These are phyloP conservation scores for Sorghum bicolor DNA, from an alignment of 176 grass and related monocot genomes.

Conservation along the genomic window DNA sequence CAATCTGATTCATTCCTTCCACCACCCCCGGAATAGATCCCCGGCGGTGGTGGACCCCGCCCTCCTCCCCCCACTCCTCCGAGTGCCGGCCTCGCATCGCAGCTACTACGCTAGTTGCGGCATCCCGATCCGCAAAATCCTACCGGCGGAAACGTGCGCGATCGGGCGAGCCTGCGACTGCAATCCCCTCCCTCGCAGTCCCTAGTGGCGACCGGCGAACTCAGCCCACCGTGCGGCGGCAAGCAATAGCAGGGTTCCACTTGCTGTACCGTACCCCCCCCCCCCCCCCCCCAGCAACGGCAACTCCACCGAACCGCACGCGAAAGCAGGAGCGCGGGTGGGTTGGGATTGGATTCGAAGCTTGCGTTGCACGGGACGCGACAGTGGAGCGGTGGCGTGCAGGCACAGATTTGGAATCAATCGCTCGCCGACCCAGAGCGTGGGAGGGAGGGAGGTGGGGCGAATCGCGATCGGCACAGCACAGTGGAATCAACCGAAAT, in stretches of 20 bases:
- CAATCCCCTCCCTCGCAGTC: too few relatives aligned
- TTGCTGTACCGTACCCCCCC: too few relatives aligned
- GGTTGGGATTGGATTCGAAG: slow-evolving; percentile 2
- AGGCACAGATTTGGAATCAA: background rate
- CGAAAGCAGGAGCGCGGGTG: background rate
- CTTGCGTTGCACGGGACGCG: slow-evolving; percentile 9
- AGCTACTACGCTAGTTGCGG: background rate
- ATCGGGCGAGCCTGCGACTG: background rate
- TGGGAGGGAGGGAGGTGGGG: background rate
- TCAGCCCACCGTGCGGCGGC: background rate
- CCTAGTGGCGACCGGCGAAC: background rate
- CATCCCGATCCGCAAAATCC: background rate
- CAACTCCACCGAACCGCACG: background rate
- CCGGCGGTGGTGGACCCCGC: background rate
- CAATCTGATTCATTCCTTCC: background rate
- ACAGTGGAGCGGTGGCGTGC: background rate
- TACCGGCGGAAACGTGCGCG: background rate
- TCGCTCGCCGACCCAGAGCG: background rate
- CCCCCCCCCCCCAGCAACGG: background rate
- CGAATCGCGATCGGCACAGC: background rate
- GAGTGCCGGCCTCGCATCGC: background rate
- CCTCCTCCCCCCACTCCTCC: background rate
- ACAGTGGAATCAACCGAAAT: background rate
- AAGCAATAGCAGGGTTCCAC: background rate
- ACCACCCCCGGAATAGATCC: background rate